Percentiles rank a stretch among this genome's conserved stretches.
Conservation (phyloP, 805 yeast species). For the Candida endomychidarum region DNA sequence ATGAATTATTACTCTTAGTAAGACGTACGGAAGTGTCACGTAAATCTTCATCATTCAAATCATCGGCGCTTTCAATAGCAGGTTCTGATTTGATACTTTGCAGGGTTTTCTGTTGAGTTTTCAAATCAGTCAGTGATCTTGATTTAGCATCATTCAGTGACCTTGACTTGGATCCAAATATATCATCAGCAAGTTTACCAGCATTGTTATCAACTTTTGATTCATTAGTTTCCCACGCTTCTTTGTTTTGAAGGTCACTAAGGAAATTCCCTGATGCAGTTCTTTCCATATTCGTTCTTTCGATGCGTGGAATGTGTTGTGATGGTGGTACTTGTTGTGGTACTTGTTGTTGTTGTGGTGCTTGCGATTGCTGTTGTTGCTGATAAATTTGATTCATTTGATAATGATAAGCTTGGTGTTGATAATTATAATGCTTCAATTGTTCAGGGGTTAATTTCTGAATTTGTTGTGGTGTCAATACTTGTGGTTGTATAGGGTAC, state of each 20-base stretch:
- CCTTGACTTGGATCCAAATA: slow-evolving; percentile 28
- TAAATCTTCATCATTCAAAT: background rate
- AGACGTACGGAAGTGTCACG: slow-evolving; percentile 4
- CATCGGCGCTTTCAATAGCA: slow-evolving; percentile 2
- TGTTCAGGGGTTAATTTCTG: slow-evolving; percentile 22
- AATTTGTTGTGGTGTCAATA: slow-evolving; percentile 16
- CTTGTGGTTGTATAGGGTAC: slow-evolving; percentile 18
- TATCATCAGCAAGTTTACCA: slow-evolving; percentile 40
- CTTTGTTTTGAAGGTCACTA: slow-evolving; percentile 27
- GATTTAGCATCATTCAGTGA: slow-evolving; percentile 14
- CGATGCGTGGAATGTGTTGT: too few relatives aligned
- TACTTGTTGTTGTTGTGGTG: background rate
- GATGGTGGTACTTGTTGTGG: background rate
- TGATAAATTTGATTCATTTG: slow-evolving; percentile 19
- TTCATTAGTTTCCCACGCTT: slow-evolving; percentile 37
- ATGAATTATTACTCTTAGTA: slow-evolving; percentile 15
- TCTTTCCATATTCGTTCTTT: background rate
- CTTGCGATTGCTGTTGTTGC: slow-evolving; percentile 13
- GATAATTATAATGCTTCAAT: slow-evolving; percentile 22
- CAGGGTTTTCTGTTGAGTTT: slow-evolving; percentile 16
- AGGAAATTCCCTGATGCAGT: background rate
- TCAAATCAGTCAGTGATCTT: slow-evolving; percentile 13
- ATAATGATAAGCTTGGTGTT: slow-evolving; percentile 21
- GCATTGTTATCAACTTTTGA: slow-evolving; percentile 29
- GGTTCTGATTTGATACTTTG: slow-evolving; percentile 23